Conservation (phyloP, 2,329 filamentous ascomycete genomes). For the Elsinoe ampelina region DNA sequence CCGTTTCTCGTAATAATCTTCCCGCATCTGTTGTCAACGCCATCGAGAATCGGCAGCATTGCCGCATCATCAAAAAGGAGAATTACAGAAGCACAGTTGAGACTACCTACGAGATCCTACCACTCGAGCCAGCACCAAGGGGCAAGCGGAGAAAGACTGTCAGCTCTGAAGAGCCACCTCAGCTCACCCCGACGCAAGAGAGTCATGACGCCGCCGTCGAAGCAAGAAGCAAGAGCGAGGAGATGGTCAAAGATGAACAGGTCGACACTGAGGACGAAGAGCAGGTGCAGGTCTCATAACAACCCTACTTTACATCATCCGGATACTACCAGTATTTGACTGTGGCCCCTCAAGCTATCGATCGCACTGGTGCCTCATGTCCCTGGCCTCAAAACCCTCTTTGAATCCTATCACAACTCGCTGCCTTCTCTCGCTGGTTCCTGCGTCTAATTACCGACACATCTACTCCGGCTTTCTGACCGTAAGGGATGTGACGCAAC, state of each 20-base stretch:
- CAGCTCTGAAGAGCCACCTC: not conserved
- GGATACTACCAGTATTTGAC: too few species aligned
- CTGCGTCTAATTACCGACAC: too few species aligned
- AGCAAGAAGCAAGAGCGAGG: not conserved
- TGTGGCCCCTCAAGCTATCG: too few species aligned
- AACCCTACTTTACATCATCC: too few species aligned
- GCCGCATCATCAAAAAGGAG: constrained; percentile 63
- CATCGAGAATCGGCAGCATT: constrained; percentile 20
- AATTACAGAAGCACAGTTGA: constrained; percentile 82
- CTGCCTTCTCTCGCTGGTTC: too few species aligned
- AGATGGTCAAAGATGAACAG: constrained; percentile 16
- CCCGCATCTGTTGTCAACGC: constrained; percentile 2
- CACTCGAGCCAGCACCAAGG: constrained; percentile 78
- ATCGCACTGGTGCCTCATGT: too few species aligned
- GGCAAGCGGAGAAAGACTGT: constrained; percentile 77
- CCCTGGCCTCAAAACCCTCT: too few species aligned
- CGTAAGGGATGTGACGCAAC: not conserved
- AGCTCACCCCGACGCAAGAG: constrained; percentile 14
- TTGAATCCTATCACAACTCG: too few species aligned
- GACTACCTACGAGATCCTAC: constrained; percentile 52
- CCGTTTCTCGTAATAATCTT: constrained; percentile 24
- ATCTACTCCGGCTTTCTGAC: not conserved
- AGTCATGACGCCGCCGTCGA: constrained; percentile 13
- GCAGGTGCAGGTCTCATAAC: constrained; percentile 15
- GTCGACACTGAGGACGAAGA: constrained; percentile 19